Evolutionary conservation across 805 yeast genomes (phyloP).

Genomic region (Millerozyma acaciae): DNA sequence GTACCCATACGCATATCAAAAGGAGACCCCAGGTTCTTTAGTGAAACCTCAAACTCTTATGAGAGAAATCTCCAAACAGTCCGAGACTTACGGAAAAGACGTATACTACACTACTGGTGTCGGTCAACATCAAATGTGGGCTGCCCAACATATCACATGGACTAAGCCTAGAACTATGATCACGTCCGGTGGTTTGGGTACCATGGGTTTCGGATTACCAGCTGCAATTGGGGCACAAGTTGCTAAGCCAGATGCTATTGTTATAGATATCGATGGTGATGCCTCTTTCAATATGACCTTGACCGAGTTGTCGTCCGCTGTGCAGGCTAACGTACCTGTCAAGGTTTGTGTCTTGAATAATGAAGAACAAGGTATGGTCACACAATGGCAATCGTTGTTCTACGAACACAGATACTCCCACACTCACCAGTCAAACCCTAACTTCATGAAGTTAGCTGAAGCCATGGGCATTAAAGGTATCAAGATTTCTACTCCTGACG

Average conservation of each 20-base stretch:
- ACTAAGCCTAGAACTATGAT: slow-evolving; percentile 86
- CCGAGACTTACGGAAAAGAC: slow-evolving; percentile 59
- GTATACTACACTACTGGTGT: slow-evolving; percentile 96
- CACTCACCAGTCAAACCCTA: slow-evolving; percentile 94
- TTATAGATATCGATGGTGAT: slow-evolving; percentile 97
- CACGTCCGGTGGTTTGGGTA: slow-evolving; percentile 98
- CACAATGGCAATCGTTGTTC: slow-evolving; percentile 98
- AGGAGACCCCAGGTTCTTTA: slow-evolving; percentile 72
- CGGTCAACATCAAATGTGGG: slow-evolving; percentile 99
- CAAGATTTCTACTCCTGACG: slow-evolving; percentile 64
- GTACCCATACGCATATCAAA: slow-evolving; percentile 80
- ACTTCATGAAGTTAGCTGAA: slow-evolving; percentile 88
- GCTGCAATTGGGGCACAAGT: slow-evolving; percentile 98
- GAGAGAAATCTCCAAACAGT: slow-evolving; percentile 69
- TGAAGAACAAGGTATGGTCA: slow-evolving; percentile 99
- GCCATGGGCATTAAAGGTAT: slow-evolving; percentile 90
- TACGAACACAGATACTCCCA: slow-evolving; percentile 97
- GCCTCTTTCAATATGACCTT: slow-evolving; percentile 99
- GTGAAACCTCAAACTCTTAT: slow-evolving; percentile 94
- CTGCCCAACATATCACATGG: slow-evolving; percentile 97
- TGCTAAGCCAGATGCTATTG: slow-evolving; percentile 90
- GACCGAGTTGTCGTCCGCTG: slow-evolving; percentile 89
- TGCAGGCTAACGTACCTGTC: slow-evolving; percentile 88
- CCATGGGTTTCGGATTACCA: slow-evolving; percentile 98
- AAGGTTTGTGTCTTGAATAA: slow-evolving; percentile 87